These are phyloP conservation scores for Endoconidiophora polonica DNA, from an alignment of 2,329 filamentous ascomycete genomes.

Conservation along the genomic window DNA sequence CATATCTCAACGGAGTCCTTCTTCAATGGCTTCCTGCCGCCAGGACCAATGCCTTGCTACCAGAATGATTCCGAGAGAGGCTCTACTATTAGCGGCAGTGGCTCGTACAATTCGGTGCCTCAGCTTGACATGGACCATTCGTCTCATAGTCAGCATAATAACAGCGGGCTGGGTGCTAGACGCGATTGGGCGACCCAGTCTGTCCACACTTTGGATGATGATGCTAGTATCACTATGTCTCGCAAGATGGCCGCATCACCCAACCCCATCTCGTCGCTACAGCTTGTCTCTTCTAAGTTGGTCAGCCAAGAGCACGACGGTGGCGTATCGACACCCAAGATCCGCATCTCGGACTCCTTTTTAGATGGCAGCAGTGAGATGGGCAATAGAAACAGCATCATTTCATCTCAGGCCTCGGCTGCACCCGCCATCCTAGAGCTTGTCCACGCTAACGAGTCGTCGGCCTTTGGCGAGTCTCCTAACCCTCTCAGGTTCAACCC, in stretches of 20 bases:
- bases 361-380: conserved; percentile 35
- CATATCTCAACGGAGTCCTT: conserved; percentile 6
- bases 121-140: conserved; percentile 52
- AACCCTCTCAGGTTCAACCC: conserved; percentile 14
- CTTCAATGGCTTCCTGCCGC: conserved; percentile 10
- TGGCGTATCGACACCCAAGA: conserved; percentile 16
- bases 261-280: conserved; percentile 25
- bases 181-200: conserved; percentile 39
- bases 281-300: conserved; percentile 34
- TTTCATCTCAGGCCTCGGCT: too few relatives aligned
- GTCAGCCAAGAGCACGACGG: conserved; percentile 27
- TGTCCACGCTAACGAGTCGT: not conserved
- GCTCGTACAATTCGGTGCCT: conserved; percentile 59
- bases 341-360: conserved; percentile 24
- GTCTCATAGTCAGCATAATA: conserved; percentile 23
- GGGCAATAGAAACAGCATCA: conserved; percentile 18
- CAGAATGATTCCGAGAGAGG: not conserved
- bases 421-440: conserved; percentile 14
- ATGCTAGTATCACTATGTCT: not conserved
- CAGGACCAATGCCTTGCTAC: conserved; percentile 19
- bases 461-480: not conserved
- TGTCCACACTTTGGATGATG: conserved; percentile 19
- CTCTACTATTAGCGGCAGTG: conserved; percentile 36
- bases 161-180: conserved; percentile 18
- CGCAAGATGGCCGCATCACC: conserved; percentile 16